Conservation (phyloP, 106 monocot species). For the Alisma plantagoaquatica region DNA sequence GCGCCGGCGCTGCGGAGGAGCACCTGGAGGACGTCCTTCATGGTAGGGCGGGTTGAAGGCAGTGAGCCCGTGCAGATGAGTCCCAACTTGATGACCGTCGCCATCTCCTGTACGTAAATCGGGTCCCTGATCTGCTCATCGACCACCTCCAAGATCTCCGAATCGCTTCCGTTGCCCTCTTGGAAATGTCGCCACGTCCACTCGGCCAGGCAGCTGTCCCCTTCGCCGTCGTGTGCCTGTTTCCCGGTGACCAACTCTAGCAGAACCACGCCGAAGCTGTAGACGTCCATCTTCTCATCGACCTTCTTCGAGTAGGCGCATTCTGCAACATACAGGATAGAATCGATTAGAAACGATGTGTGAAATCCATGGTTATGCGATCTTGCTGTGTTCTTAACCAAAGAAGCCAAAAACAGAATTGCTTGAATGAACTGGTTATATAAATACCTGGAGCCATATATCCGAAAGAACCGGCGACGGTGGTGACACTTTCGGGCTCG, state of each 20-base stretch:
- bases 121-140: conserved; percentile 24
- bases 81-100: conserved; percentile 41
- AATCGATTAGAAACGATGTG: not conserved
- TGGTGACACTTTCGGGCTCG: conserved; percentile 36
- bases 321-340: not conserved
- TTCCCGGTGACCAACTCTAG: conserved; percentile 23
- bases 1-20: conserved; percentile 30
- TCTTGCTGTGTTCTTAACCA: too few relatives aligned
- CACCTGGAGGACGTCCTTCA: conserved; percentile 70
- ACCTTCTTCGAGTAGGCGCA: conserved; percentile 11
- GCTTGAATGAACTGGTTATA: too few relatives aligned
- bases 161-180: conserved; percentile 22
- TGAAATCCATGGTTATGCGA: too few relatives aligned
- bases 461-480: conserved; percentile 49
- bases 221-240: conserved; percentile 8
- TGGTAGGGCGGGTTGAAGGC: conserved; percentile 53
- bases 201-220: conserved; percentile 19
- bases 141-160: conserved; percentile 25
- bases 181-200: conserved; percentile 58
- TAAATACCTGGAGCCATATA: conserved; percentile 87
- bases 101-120: conserved; percentile 32
- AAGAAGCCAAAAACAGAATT: too few relatives aligned
- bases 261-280: conserved; percentile 31
- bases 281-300: conserved; percentile 32
- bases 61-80: conserved; percentile 47